Conservation (phyloP, 495 filamentous ascomycete species). For the Hypoxylon lienhwacheense region DNA sequence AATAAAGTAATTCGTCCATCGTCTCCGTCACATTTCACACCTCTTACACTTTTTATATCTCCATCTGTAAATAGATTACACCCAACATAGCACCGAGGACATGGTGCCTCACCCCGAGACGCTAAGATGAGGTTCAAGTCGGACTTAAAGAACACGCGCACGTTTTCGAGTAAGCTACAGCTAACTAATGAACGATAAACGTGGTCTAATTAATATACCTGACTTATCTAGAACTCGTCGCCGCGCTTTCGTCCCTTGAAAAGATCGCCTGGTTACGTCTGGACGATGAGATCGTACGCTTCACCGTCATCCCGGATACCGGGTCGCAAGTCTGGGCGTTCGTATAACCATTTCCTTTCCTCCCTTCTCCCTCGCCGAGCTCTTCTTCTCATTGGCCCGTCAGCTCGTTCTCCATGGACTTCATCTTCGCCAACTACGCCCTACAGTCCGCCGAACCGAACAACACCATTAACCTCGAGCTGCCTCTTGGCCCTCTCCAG, state of each 20-base stretch:
- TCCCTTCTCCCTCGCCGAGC: neutral
- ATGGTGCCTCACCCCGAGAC: conserved; percentile 8
- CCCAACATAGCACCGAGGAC: neutral
- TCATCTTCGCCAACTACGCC: conserved; percentile 86
- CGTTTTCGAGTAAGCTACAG: conserved; percentile 74
- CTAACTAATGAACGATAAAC: neutral
- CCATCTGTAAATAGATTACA: conserved; percentile 6
- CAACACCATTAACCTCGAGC: conserved; percentile 93
- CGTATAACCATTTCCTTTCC: conserved; percentile 41
- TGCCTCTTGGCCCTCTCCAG: conserved; percentile 77
- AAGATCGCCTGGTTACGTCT: conserved; percentile 94
- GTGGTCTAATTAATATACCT: conserved; percentile 5
- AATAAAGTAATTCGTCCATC: neutral
- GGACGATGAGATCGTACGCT: conserved; percentile 79
- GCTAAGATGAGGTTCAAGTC: conserved; percentile 76
- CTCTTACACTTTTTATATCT: neutral
- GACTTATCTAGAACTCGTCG: conserved; percentile 67
- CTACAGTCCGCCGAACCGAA: conserved; percentile 77
- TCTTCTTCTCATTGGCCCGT: neutral
- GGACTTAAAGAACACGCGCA: conserved; percentile 75
- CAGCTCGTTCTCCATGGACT: conserved; percentile 64
- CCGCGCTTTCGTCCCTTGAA: conserved; percentile 82
- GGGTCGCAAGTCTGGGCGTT: conserved; percentile 98
- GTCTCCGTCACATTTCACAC: conserved; percentile 3
- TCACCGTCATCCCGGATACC: conserved; percentile 91